phyloP scores from a whole-genome alignment of 2,329 filamentous ascomycete genomes.

The Pseudogymnoascus sp. region DNA sequence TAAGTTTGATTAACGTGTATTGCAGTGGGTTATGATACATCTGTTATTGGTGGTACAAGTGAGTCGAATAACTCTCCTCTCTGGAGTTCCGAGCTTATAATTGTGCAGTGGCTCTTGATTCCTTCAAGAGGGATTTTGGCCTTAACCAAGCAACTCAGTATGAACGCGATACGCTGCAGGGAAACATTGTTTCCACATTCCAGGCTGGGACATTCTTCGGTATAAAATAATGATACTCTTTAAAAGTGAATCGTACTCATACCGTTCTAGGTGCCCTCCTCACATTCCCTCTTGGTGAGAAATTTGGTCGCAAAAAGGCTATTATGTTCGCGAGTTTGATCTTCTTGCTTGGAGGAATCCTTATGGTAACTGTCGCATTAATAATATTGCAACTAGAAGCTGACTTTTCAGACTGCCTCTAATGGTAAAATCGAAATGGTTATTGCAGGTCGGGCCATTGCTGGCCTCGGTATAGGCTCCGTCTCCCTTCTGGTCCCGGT shows the following conservation, averaged over 20 bases:
- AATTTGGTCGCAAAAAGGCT: conserved; percentile 34
- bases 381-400: not conserved
- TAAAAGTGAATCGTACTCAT: not conserved
- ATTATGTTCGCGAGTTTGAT: conserved; percentile 32
- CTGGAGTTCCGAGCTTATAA: not conserved
- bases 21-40: conserved; percentile 33
- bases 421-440: conserved; percentile 24
- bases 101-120: conserved; percentile 43
- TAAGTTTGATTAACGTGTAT: not conserved
- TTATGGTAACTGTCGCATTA: conserved; percentile 12
- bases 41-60: conserved; percentile 55
- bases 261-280: conserved; percentile 14
- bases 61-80: conserved; percentile 26
- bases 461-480: conserved; percentile 53
- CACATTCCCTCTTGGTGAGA: conserved; percentile 33
- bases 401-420: conserved; percentile 27
- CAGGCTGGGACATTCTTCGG: conserved; percentile 26
- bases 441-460: conserved; percentile 50
- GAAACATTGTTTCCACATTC: conserved; percentile 25
- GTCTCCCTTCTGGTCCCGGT: conserved; percentile 35
- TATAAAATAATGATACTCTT: not conserved
- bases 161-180: conserved; percentile 42
- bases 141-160: conserved; percentile 35
- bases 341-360: conserved; percentile 24
- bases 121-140: conserved; percentile 47